Base-by-base conservation (phyloP, 768 basidiomycete genomes). In the Clavaria fumosa region DNA sequence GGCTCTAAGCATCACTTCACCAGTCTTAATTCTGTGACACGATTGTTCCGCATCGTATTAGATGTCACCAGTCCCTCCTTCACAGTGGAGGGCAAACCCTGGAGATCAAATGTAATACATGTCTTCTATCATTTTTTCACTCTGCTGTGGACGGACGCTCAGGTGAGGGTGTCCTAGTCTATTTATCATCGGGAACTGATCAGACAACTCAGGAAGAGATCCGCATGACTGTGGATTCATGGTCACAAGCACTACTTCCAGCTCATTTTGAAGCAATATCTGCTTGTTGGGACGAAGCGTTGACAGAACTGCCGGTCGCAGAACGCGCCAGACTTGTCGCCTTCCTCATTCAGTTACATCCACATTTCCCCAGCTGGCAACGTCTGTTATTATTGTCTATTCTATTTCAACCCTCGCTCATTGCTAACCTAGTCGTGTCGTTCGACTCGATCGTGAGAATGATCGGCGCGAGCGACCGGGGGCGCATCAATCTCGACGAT, bases 321-420 rank as follows among this genome's bases (percentile, higher is more conserved):
- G 78, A 80, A 36, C 69, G 76, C 11, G 55, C 69, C 23, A 67
- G 62, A 35, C 59, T 84, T 7, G 58, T 72, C 11, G 60, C 65
- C 6, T 84, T 83, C 54, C 57, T 83, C 12, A 63, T 72, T 21
- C 78, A 77, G 46, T 62, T 85, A 20, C 72, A 63, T n/a, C 62
- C 77, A 0, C 68, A 78, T 54, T 77, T 82, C 53, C 67, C 77
- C 12, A 52, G 45, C 10, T 84, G 81, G 81, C 61, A 62, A 66
- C 63, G 80, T 79, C 45, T 36, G 53, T 38, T 4, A 23, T 39
- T 30, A 5, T 32, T 17, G n/a, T n/a, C n/a, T n/a, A n/a, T n/a
- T n/a, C n/a, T n/a, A n/a, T n/a, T n/a, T n/a, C n/a, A n/a, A n/a
- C n/a, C n/a, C n/a, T n/a, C n/a, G n/a, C n/a, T 38, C 21, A 15